phyloP scores from a whole-genome alignment of 192 early-diverging fungal genomes.

The Chytriomyces sp. region DNA sequence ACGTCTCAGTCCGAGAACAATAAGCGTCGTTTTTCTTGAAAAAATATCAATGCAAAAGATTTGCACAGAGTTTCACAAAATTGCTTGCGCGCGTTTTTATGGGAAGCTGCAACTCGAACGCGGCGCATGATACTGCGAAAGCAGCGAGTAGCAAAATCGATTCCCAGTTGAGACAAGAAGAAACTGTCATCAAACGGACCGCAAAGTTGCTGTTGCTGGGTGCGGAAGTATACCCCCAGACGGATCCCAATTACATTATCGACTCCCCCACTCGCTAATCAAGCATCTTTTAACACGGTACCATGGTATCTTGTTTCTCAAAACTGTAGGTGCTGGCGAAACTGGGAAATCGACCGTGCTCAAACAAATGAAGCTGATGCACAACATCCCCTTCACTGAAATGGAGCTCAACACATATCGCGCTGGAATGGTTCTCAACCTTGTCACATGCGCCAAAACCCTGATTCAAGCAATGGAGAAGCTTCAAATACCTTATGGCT shows the following conservation, averaged over 20 bases:
- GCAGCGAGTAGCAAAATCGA: not conserved
- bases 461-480: constrained; percentile 92
- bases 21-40: no score
- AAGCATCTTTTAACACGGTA: no score
- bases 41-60: no score
- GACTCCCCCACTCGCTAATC: no score
- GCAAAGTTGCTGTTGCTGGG: constrained; percentile 25
- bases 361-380: constrained; percentile 97
- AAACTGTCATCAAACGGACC: not conserved
- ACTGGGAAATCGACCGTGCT: constrained; percentile 95
- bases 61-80: no score
- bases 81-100: not conserved
- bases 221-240: not conserved
- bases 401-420: constrained; percentile 88
- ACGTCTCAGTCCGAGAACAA: no score
- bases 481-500: constrained; percentile 73
- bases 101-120: not conserved
- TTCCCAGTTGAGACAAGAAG: not conserved
- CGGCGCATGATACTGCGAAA: not conserved
- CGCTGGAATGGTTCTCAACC: constrained; percentile 93
- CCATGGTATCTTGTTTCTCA: not conserved
- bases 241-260: no score
- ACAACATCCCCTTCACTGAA: constrained; percentile 85
- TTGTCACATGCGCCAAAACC: constrained; percentile 89
- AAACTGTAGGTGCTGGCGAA: constrained; percentile 80